Evolutionary conservation across 371 early-diverging fungal genomes (phyloP).

Genomic region (Mucor velutinosus): DNA sequence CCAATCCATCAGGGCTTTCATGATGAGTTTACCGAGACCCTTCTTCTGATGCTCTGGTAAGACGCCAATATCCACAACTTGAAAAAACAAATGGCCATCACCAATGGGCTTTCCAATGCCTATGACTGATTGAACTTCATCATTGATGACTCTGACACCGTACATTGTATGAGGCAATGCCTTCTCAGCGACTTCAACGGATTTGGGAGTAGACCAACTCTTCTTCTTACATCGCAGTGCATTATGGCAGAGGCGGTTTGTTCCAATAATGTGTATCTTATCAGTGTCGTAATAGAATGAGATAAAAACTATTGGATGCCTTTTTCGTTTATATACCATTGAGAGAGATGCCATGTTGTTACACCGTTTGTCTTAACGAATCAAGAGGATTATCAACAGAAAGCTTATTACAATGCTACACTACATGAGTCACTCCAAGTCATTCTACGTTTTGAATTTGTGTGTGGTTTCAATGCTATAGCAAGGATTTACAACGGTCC

Average conservation of each 20-base stretch:
- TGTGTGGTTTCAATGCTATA: too few relatives aligned
- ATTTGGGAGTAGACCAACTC: background rate
- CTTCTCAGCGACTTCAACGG: background rate
- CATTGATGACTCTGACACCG: background rate
- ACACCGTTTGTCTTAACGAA: too few relatives aligned
- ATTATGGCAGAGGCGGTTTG: background rate
- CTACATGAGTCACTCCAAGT: too few relatives aligned
- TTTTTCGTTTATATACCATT: too few relatives aligned
- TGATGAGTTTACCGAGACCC: background rate
- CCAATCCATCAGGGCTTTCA: background rate
- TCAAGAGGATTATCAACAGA: too few relatives aligned
- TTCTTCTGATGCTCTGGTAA: background rate
- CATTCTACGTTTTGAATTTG: too few relatives aligned
- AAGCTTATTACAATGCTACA: too few relatives aligned
- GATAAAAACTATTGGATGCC: too few relatives aligned
- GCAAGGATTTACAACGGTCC: too few relatives aligned
- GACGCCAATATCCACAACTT: background rate
- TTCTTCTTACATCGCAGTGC: background rate
- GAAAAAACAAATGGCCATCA: constrained; percentile 38
- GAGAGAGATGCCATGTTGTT: too few relatives aligned
- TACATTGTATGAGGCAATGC: constrained; percentile 16
- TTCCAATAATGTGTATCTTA: background rate
- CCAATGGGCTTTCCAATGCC: background rate
- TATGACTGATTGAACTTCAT: background rate
- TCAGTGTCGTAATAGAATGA: background rate